Conservation (phyloP, 306 rosid genomes). For the Quercus dentata region DNA sequence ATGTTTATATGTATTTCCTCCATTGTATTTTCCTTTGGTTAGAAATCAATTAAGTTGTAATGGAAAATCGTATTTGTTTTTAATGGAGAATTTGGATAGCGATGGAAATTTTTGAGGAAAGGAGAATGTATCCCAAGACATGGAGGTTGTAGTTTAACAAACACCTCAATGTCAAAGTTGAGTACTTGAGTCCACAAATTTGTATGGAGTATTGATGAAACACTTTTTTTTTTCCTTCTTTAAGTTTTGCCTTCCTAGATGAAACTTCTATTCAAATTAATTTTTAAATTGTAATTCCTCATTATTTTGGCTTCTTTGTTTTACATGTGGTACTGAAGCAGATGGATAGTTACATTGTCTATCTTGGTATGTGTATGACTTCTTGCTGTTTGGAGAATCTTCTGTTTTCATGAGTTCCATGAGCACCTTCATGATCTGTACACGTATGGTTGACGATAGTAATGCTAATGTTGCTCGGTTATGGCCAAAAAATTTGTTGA, state of each 20-base stretch:
- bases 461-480: slow-evolving; percentile 25
- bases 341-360: slow-evolving; percentile 32
- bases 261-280: slow-evolving; percentile 22
- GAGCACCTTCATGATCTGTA: slow-evolving; percentile 26
- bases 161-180: slow-evolving; percentile 26
- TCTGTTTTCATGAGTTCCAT: slow-evolving; percentile 38
- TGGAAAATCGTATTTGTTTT: neutral
- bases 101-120: slow-evolving; percentile 20
- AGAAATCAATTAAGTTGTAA: neutral
- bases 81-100: slow-evolving; percentile 11
- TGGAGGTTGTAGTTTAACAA: slow-evolving; percentile 7
- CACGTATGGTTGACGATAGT: slow-evolving; percentile 32
- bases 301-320: slow-evolving; percentile 28
- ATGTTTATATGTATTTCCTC: neutral
- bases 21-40: neutral
- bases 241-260: neutral
- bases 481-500: slow-evolving; percentile 29
- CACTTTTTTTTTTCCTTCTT: neutral
- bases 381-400: slow-evolving; percentile 32
- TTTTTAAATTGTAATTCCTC: slow-evolving; percentile 18
- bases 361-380: slow-evolving; percentile 30
- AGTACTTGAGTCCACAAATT: slow-evolving; percentile 10
- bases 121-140: slow-evolving; percentile 11
- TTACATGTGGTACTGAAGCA: slow-evolving; percentile 35
- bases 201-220: slow-evolving; percentile 21